Evolutionary conservation across 208 protist genomes (phyloP), one percentile per base, ranked within the genome.

Genomic region (Crithidia bombi): DNA sequence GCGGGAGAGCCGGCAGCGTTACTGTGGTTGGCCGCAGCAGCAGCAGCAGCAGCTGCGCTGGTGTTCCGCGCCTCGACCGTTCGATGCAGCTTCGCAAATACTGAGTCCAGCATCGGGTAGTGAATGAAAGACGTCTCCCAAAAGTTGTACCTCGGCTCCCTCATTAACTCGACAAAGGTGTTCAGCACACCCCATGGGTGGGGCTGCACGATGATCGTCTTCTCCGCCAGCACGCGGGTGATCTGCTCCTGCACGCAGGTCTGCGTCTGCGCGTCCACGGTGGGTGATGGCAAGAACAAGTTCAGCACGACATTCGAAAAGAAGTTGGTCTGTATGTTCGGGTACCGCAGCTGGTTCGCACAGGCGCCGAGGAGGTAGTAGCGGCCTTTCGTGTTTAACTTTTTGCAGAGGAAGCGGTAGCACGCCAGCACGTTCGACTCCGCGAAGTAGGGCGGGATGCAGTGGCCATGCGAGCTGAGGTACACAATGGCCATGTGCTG

Each of bases 321-420:
- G 84, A 99, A 99, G 79, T 99, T 97, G n/a, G 99, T 99, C 83
- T 99, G 99, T 59, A 83, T 97, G 86, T 99, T 99, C 21, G 98
- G 98, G 81, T 99, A 99, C 43, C 99, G 96, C 52, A 99, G 92
- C 82, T 99, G 98, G 84, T 99, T 99, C 11, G 96, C 97, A 61
- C 99, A 97, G 30, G 98, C 92, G 70, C 98, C 98, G 35, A 99
- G 86, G 47, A 99, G 89, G 62, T 95, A 81, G 81, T 99, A 99
- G 50, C 98, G 91, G 28, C 87, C 92, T 64, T 98, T 89, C 25
- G 89, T 75, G 78, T 98, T 95, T 14, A 99, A 78, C 54, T 98
- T 85, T 12, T 68, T 63, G n/a, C 90, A 84, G 23, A 99, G 79
- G 71, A 89, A 94, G 54, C 95, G 84, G 87, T 99, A 99, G 44